These are phyloP conservation scores for Kalmusia sp. DNA, from an alignment of 2,329 filamentous ascomycete genomes.

Conservation along the genomic window DNA sequence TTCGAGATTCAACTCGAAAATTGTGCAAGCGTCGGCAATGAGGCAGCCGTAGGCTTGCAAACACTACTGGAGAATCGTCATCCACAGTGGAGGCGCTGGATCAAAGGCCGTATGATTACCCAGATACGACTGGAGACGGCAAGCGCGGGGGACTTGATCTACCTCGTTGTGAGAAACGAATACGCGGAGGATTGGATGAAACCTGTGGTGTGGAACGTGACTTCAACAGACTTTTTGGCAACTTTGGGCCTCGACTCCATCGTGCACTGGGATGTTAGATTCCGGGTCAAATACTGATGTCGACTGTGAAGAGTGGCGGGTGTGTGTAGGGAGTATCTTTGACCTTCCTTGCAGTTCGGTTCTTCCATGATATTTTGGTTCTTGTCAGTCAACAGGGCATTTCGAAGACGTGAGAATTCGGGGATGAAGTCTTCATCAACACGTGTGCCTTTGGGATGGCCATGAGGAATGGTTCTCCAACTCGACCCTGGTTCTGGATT, in stretches of 20 bases:
- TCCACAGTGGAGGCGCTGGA: constrained; percentile 19
- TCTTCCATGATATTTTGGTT: too few species aligned
- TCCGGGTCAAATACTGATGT: constrained; percentile 24
- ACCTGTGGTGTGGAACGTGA: neutral
- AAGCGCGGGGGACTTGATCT: too few species aligned
- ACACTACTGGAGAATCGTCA: constrained; percentile 20
- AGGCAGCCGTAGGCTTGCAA: constrained; percentile 7
- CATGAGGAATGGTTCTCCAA: too few species aligned
- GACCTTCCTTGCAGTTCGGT: too few species aligned
- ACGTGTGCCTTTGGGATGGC: too few species aligned
- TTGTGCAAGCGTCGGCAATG: neutral
- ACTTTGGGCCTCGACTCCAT: constrained; percentile 11
- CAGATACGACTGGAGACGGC: neutral
- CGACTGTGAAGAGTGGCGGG: neutral
- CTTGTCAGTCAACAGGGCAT: too few species aligned
- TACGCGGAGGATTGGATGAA: constrained; percentile 18
- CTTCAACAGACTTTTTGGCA: neutral
- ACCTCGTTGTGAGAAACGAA: constrained; percentile 18
- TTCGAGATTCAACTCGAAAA: constrained; percentile 16
- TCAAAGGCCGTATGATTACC: constrained; percentile 4
- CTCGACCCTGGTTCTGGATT: too few species aligned
- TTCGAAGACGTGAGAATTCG: too few species aligned
- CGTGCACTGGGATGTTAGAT: constrained; percentile 4
- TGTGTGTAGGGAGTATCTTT: too few species aligned
- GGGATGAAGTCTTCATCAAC: too few species aligned